These are phyloP conservation scores for Lecanosticta acicola DNA, from an alignment of 2,329 filamentous ascomycete species.

Conservation along the genomic window DNA sequence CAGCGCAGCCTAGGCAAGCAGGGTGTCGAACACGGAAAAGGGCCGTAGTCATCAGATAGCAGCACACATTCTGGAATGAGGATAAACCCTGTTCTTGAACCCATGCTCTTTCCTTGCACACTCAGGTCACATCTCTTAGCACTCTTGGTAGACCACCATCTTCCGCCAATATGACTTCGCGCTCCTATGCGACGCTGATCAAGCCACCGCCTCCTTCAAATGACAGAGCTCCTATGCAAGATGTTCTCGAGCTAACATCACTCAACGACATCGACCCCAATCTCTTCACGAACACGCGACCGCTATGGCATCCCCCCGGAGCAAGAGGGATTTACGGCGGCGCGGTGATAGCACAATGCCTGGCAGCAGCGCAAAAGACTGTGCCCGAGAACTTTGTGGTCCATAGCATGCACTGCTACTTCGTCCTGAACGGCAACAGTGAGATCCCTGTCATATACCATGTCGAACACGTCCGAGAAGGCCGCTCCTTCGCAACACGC, in stretches of 20 bases:
- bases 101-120: neutral
- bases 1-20: neutral
- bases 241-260: constrained; percentile 79
- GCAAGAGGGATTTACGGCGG: constrained; percentile 93
- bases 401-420: constrained; percentile 99
- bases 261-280: constrained; percentile 71
- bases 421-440: constrained; percentile 81
- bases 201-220: constrained; percentile 67
- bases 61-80: neutral
- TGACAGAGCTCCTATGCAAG: constrained; percentile 76
- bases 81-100: neutral
- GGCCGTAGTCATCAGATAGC: neutral
- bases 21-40: neutral
- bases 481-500: constrained; percentile 80
- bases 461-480: constrained; percentile 88
- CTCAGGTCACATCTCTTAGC: no score
- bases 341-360: constrained; percentile 85
- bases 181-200: constrained; percentile 49
- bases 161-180: neutral
- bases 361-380: constrained; percentile 81
- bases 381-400: constrained; percentile 74
- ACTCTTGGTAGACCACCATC: neutral
- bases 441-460: constrained; percentile 88
- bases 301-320: constrained; percentile 84
- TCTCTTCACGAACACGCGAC: constrained; percentile 90